phyloP scores from a whole-genome alignment of 2,329 filamentous ascomycete genomes.

The Fusarium coffeatum region DNA sequence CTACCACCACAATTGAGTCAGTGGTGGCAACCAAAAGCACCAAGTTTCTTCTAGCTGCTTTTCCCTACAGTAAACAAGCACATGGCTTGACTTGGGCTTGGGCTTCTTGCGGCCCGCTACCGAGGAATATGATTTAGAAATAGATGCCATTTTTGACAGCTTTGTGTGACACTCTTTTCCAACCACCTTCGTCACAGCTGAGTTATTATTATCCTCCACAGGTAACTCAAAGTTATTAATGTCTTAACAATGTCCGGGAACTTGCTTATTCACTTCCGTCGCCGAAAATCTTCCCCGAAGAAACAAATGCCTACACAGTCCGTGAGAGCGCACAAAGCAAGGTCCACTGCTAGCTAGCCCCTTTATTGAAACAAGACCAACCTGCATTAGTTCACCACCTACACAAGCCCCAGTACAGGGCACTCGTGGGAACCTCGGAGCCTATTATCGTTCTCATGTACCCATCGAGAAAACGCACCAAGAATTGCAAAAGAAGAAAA shows the following conservation, averaged over 20 bases:
- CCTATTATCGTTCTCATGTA: conserved; percentile 33
- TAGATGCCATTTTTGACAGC: not conserved
- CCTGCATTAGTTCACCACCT: conserved; percentile 38
- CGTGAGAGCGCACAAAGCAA: not conserved
- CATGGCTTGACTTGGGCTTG: conserved; percentile 1
- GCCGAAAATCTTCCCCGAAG: not conserved
- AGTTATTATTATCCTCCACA: not conserved
- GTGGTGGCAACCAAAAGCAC: conserved; percentile 6
- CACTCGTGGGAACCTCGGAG: conserved; percentile 35
- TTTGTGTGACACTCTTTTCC: conserved; percentile 13
- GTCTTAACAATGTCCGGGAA: not conserved
- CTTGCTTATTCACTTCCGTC: not conserved
- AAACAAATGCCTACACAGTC: conserved; percentile 33
- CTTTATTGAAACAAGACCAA: conserved; percentile 39
- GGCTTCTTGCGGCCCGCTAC: conserved; percentile 14
- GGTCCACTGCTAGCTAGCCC: conserved; percentile 6
- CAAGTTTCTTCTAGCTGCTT: conserved; percentile 12
- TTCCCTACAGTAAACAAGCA: not conserved
- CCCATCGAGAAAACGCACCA: conserved; percentile 24
- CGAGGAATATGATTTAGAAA: conserved; percentile 10
- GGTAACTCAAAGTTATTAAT: not conserved
- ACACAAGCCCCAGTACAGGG: not conserved
- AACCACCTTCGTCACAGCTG: conserved; percentile 16
- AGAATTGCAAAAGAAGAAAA: conserved; percentile 12
- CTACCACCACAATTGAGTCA: conserved; percentile 4